These are phyloP conservation scores for Lactifluus hygrophoroides DNA, from an alignment of 768 basidiomycete genomes.

Conservation along the genomic window DNA sequence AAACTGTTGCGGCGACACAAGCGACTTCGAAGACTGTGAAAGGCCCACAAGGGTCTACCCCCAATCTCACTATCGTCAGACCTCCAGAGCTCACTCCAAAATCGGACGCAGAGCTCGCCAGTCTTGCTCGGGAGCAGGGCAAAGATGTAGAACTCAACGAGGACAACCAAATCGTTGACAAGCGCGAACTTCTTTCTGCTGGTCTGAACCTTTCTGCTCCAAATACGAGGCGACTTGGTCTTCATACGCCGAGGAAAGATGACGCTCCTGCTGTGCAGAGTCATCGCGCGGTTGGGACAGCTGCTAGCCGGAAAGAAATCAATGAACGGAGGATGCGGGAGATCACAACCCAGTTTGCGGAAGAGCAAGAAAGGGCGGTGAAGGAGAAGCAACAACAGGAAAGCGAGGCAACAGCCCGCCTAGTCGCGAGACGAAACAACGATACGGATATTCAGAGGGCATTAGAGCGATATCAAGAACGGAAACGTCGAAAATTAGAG, in stretches of 20 bases:
- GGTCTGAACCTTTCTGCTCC: conserved; percentile 86
- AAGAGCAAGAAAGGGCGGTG: conserved; percentile 54
- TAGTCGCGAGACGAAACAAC: conserved; percentile 67
- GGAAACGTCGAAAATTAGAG: conserved; percentile 74
- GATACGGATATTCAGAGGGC: conserved; percentile 68
- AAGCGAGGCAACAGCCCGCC: conserved; percentile 54
- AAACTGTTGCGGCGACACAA: conserved; percentile 68
- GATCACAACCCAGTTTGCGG: conserved; percentile 69
- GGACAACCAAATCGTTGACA: conserved; percentile 95
- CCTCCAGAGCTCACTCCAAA: conserved; percentile 53
- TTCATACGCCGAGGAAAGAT: conserved; percentile 27
- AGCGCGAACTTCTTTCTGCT: conserved; percentile 82
- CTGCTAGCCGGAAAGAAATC: conserved; percentile 74
- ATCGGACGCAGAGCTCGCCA: conserved; percentile 71
- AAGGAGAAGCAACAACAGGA: conserved; percentile 51
- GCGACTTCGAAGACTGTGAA: conserved; percentile 39
- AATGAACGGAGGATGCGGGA: conserved; percentile 75
- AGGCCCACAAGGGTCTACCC: conserved; percentile 54
- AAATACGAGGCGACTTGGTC: conserved; percentile 65
- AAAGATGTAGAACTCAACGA: conserved; percentile 91
- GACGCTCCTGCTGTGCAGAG: conserved; percentile 31
- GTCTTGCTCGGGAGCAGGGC: conserved; percentile 59
- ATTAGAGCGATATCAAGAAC: conserved; percentile 61
- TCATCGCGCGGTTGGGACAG: conserved; percentile 77
- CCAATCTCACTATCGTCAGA: conserved; percentile 70